Base-by-base conservation (phyloP, 768 basidiomycete genomes). In the Lentinus tigrinus region DNA sequence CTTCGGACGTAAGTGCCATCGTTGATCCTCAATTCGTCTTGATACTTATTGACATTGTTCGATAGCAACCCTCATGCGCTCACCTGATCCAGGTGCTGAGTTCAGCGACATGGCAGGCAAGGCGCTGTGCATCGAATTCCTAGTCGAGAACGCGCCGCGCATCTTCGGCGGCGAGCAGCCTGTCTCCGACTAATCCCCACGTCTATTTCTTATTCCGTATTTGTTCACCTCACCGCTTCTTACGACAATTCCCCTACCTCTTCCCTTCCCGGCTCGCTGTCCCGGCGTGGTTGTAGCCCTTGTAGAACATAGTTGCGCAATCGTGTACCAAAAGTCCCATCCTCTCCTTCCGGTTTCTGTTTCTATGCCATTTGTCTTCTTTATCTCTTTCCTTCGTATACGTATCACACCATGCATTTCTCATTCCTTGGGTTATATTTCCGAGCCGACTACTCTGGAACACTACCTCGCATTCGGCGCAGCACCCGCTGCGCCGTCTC, bases 61-160 rank as follows among this genome's bases (percentile, higher is more conserved):
- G 31, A 31, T 31, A 98, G 95, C 96, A 11, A 98, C 96, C 0
- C 78, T 99, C 19, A 92, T 98, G 88, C 85, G 91, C 66, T 95
- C 96, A 8, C 82, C 84, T 34, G 89, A 95, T 69, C 86, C 89
- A 3, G 80, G 81, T 26, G 85, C 91, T 17, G 97, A 98, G 75
- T 98, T 98, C 75, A 89, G 87, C 67, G 96, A 99, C 72, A 98
- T 98, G 92, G 95, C 93, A 8, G 93, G 93, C 52, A 98, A 96
- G 74, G 93, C 96, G 6, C 81, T 95, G 57, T 85, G 89, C 66
- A 80, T 99, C 50, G 94, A 97, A 72, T 97, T 95, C 90, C 83
- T 98, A 63, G 85, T 98, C 59, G 95, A 98, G 69, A 89, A 96
- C 68, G 92, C 92, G 13, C 81, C 78, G 39, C 71, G 72, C 24